Percentiles rank a stretch among this genome's conserved stretches.
Evolutionary conservation across 208 protist genomes (phyloP).

Genomic region (Strigomonas culicis): DNA sequence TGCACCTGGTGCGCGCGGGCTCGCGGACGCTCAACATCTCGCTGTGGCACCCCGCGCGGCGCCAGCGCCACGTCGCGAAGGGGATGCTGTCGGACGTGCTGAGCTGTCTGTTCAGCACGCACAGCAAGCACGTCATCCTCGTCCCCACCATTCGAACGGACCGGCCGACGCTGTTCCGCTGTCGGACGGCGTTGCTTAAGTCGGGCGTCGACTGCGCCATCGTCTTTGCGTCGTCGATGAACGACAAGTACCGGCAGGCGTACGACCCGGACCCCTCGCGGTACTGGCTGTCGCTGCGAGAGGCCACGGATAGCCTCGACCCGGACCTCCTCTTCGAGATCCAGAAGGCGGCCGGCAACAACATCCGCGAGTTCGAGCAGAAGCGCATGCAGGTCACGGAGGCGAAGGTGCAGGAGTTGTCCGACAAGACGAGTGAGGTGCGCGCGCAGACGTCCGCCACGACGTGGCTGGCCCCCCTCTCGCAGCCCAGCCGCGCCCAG

Average conservation of each 20-base stretch:
- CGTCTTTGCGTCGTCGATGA: constrained; percentile 68
- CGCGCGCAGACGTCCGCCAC: constrained; percentile 32
- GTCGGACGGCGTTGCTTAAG: constrained; percentile 68
- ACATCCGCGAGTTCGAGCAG: constrained; percentile 36
- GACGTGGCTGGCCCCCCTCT: constrained; percentile 51
- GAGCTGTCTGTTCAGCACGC: constrained; percentile 56
- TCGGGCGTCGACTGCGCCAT: constrained; percentile 44
- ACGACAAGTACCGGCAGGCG: constrained; percentile 45
- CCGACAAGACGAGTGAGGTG: constrained; percentile 6
- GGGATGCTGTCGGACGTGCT: constrained; percentile 87
- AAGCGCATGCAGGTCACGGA: constrained; percentile 17
- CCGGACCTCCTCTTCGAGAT: constrained; percentile 61
- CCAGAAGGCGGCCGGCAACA: constrained; percentile 47
- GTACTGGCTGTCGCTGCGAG: constrained; percentile 64
- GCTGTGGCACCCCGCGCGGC: constrained; percentile 51
- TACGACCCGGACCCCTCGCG: constrained; percentile 68
- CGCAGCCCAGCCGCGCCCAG: constrained; percentile 25
- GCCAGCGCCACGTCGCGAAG: constrained; percentile 53
- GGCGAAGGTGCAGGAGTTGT: constrained; percentile 7
- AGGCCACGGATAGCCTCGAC: constrained; percentile 35
- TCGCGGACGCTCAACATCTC: constrained; percentile 66
- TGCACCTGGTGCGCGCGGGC: constrained; percentile 80
- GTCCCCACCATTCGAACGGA: constrained; percentile 85
- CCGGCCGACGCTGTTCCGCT: constrained; percentile 69
- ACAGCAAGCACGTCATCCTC: constrained; percentile 60